Conservation (phyloP, 2,329 filamentous ascomycete genomes). For the Nannizzia gypsea region DNA sequence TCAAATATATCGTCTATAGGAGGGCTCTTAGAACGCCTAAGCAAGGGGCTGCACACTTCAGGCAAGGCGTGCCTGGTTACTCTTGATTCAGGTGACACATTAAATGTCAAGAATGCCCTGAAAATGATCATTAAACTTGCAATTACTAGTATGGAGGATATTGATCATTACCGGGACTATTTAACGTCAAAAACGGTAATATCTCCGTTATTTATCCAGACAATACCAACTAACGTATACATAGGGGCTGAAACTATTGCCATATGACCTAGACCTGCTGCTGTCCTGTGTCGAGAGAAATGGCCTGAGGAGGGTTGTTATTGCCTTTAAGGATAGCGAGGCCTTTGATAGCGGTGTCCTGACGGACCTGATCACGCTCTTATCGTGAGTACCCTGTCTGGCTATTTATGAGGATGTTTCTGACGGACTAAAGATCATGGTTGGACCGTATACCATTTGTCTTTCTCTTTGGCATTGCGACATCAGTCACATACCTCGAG, state of each 20-base stretch:
- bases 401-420: slow-evolving; percentile 7
- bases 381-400: slow-evolving; percentile 31
- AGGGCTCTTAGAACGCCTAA: slow-evolving; percentile 28
- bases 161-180: slow-evolving; percentile 30
- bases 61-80: slow-evolving; percentile 28
- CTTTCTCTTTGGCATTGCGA: slow-evolving; percentile 50
- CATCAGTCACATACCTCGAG: slow-evolving; percentile 51
- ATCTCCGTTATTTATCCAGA: not conserved
- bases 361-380: slow-evolving; percentile 34
- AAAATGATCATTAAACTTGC: slow-evolving; percentile 36
- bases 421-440: slow-evolving; percentile 41
- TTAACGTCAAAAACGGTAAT: slow-evolving; percentile 29
- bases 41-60: slow-evolving; percentile 22
- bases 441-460: slow-evolving; percentile 49
- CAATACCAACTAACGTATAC: slow-evolving; percentile 7
- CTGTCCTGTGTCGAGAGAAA: slow-evolving; percentile 32
- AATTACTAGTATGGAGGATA: slow-evolving; percentile 28
- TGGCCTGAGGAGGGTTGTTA: slow-evolving; percentile 27
- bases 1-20: slow-evolving; percentile 34
- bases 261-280: slow-evolving; percentile 37
- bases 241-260: slow-evolving; percentile 32
- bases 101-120: slow-evolving; percentile 36
- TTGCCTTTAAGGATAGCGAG: slow-evolving; percentile 37
- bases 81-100: slow-evolving; percentile 34
- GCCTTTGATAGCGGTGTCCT: slow-evolving; percentile 36